These are phyloP conservation scores for Suhomyces wounanorum DNA, from an alignment of 1,139 yeast species.

Conservation along the genomic window DNA sequence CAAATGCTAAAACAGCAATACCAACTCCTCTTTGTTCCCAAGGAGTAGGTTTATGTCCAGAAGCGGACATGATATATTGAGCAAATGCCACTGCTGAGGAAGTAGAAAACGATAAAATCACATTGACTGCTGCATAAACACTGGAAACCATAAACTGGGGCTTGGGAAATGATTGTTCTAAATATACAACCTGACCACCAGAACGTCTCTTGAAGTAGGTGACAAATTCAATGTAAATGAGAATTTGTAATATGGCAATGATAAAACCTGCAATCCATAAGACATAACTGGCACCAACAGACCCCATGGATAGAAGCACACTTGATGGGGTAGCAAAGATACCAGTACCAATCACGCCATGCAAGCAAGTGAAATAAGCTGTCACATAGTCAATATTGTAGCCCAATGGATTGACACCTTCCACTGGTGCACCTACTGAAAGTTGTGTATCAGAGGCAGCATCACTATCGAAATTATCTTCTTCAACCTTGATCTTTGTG, in stretches of 20 bases:
- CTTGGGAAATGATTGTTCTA: slow-evolving; percentile 45
- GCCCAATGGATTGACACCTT: slow-evolving; percentile 40
- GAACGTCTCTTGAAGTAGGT: slow-evolving; percentile 39
- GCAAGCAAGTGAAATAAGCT: slow-evolving; percentile 36
- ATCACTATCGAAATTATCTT: background rate
- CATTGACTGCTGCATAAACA: slow-evolving; percentile 43
- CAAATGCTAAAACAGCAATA: slow-evolving; percentile 34
- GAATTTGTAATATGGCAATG: slow-evolving; percentile 36
- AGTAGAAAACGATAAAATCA: slow-evolving; percentile 40
- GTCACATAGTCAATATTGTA: slow-evolving; percentile 35
- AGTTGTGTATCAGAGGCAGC: slow-evolving; percentile 20
- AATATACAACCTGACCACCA: slow-evolving; percentile 47
- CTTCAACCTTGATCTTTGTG: background rate
- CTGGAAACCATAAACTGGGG: slow-evolving; percentile 45
- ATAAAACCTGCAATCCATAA: slow-evolving; percentile 44
- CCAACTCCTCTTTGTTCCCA: slow-evolving; percentile 50
- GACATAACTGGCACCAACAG: slow-evolving; percentile 45
- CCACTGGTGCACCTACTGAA: slow-evolving; percentile 41
- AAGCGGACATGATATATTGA: slow-evolving; percentile 39
- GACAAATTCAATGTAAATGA: slow-evolving; percentile 41
- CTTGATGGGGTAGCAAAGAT: slow-evolving; percentile 46
- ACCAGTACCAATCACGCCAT: slow-evolving; percentile 50
- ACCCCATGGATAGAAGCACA: slow-evolving; percentile 38
- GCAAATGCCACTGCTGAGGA: slow-evolving; percentile 49
- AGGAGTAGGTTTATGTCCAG: slow-evolving; percentile 31